Conservation (phyloP, 2,329 filamentous ascomycete species). For the Alternaria gansuensis region DNA sequence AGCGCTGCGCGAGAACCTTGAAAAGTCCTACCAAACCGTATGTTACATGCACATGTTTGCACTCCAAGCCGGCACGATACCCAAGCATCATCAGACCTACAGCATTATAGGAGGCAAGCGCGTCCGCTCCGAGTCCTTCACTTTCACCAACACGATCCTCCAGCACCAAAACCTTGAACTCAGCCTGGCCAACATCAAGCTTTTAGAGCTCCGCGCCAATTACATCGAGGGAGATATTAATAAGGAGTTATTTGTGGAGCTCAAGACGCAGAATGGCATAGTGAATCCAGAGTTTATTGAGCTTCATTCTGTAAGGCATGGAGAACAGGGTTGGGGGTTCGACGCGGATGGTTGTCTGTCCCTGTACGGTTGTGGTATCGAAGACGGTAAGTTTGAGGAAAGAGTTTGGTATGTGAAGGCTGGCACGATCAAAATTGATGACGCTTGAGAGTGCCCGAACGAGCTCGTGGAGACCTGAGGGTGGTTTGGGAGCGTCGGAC, state of each 20-base stretch:
- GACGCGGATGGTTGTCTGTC: slow-evolving; percentile 6
- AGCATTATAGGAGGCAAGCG: not conserved
- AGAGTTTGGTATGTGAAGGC: slow-evolving; percentile 2
- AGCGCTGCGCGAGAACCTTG: not conserved
- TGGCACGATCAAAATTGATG: not conserved
- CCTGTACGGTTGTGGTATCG: not conserved
- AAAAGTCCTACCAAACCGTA: not conserved
- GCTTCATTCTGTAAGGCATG: not conserved
- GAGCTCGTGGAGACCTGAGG: not conserved
- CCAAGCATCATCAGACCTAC: not conserved
- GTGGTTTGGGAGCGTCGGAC: not conserved
- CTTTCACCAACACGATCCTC: not conserved
- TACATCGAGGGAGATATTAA: too few species aligned
- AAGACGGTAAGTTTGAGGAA: not conserved
- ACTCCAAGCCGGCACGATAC: not conserved
- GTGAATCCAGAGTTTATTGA: not conserved
- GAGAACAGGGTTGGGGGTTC: not conserved
- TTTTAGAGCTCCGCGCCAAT: not conserved
- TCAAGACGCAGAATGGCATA: not conserved
- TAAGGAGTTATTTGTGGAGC: not conserved
- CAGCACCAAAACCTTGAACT: not conserved
- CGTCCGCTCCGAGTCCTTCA: not conserved
- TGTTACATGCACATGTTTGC: not conserved
- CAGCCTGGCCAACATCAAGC: not conserved
- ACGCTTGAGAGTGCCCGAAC: not conserved